Conservation (phyloP, 768 basidiomycete genomes). For the Kwoniella sp. region DNA sequence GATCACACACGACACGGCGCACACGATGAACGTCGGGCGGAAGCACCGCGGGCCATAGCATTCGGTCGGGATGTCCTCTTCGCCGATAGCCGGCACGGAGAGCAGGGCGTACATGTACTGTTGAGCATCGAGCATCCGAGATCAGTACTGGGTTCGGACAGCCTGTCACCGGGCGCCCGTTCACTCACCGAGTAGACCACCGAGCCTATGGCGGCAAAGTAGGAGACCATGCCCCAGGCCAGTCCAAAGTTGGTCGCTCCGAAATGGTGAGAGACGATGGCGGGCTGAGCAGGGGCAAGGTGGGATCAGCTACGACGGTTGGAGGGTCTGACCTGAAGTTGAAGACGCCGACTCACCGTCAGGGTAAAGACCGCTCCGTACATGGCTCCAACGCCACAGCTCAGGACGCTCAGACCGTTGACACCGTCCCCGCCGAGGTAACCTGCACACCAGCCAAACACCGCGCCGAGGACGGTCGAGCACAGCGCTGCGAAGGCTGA, state of each 20-base stretch:
- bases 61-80: slow-evolving; percentile 2
- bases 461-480: slow-evolving; percentile 27
- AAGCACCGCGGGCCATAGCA: slow-evolving; percentile 47
- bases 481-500: slow-evolving; percentile 40
- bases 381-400: slow-evolving; percentile 41
- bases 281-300: slow-evolving; percentile 24
- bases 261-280: slow-evolving; percentile 48
- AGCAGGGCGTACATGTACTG: slow-evolving; percentile 47
- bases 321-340: not conserved
- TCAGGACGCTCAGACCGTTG: slow-evolving; percentile 41
- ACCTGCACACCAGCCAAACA: slow-evolving; percentile 37
- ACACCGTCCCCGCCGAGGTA: slow-evolving; percentile 33
- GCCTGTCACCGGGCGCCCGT: not conserved
- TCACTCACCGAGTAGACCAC: slow-evolving; percentile 43
- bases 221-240: slow-evolving; percentile 50
- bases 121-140: not conserved
- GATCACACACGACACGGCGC: slow-evolving; percentile 32
- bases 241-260: slow-evolving; percentile 48
- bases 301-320: not conserved
- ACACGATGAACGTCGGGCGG: slow-evolving; percentile 35
- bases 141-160: too few species aligned
- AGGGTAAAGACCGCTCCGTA: slow-evolving; percentile 49
- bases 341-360: slow-evolving; percentile 30
- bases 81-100: slow-evolving; percentile 17
- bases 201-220: slow-evolving; percentile 47